Evolutionary conservation across 2,329 filamentous ascomycete species (phyloP).

Genomic region (Exophiala xenobiotica): DNA sequence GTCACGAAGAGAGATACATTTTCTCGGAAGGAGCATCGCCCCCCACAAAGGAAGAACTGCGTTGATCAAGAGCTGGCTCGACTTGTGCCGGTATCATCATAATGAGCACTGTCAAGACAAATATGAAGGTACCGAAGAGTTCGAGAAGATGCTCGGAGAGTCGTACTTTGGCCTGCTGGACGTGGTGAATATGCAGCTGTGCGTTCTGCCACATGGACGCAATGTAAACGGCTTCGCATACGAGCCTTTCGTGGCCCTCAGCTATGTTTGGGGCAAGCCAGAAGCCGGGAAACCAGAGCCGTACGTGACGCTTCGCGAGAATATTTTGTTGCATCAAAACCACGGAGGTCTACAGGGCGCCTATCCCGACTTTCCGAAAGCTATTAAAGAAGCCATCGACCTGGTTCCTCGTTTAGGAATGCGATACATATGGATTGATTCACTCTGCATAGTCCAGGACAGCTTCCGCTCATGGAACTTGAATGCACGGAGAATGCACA

Average conservation of each 20-base stretch:
- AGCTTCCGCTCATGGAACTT: slow-evolving; percentile 31
- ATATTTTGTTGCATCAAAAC: neutral
- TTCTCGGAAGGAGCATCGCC: neutral
- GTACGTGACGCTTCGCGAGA: neutral
- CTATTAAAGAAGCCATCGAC: neutral
- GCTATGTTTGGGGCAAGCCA: slow-evolving; percentile 1
- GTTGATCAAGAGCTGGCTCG: slow-evolving; percentile 1
- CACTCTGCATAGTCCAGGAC: slow-evolving; percentile 30
- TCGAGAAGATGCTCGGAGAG: neutral
- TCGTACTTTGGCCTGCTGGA: neutral
- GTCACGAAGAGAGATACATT: neutral
- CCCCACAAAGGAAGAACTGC: neutral
- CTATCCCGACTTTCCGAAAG: neutral
- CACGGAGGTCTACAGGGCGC: neutral
- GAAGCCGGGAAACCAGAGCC: neutral
- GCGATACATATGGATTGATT: slow-evolving; percentile 13
- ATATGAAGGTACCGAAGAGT: neutral
- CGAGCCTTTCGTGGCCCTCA: neutral
- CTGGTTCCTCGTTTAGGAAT: no score
- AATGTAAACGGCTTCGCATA: neutral
- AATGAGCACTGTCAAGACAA: neutral
- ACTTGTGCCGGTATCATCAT: neutral
- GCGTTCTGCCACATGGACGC: neutral
- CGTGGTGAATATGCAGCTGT: neutral
- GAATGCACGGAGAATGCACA: slow-evolving; percentile 35